Evolutionary conservation across 192 early-diverging fungal species (phyloP), one percentile per base, ranked within the genome.

Genomic region (Chytriomyces sp.): DNA sequence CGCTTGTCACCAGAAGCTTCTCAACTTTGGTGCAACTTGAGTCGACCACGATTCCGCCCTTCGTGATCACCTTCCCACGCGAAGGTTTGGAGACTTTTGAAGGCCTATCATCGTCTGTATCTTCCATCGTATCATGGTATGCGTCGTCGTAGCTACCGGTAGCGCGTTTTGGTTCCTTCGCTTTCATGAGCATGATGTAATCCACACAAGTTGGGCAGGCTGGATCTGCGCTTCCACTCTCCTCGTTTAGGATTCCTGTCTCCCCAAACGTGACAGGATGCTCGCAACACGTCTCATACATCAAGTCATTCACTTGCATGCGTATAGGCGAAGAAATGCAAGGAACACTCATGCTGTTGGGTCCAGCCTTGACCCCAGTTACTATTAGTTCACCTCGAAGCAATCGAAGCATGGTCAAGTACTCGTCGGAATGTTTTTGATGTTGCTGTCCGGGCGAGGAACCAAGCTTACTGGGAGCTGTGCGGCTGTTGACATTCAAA

Each of bases 251-350:
- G 33, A 34, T 62, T n/a, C 39, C 57, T n/a, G 83, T 81, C 57
- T 93, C 90, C n/a, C 89, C 91, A 81, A 89, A 90, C 0, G 92
- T 93, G n/a, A 94, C 85, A 3, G 91, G 91, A 38, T 93, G 91
- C 72, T 90, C 84, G 0, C 88, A 86, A 25, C 82, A 79, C 14
- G 83, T 55, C 59, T 88, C 83, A 34, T 86, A 77, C 37, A 91
- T 70, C 28, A 86, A 49, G 72, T 92, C 92, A 12, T 63, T 41
- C 44, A 81, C 78, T n/a, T 40, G 33, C 31, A 57, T 34, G 25
- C 68, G 76, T 3, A 55, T 40, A n/a, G 73, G 74, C 17, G 33
- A 28, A 0, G 55, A n/a, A n/a, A n/a, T n/a, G n/a, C n/a, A n/a
- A n/a, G n/a, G n/a, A 49, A 49, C 44, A n/a, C 10, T n/a, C 44